Conservation (phyloP, 2,329 filamentous ascomycete species). For the Apiospora hydei region DNA sequence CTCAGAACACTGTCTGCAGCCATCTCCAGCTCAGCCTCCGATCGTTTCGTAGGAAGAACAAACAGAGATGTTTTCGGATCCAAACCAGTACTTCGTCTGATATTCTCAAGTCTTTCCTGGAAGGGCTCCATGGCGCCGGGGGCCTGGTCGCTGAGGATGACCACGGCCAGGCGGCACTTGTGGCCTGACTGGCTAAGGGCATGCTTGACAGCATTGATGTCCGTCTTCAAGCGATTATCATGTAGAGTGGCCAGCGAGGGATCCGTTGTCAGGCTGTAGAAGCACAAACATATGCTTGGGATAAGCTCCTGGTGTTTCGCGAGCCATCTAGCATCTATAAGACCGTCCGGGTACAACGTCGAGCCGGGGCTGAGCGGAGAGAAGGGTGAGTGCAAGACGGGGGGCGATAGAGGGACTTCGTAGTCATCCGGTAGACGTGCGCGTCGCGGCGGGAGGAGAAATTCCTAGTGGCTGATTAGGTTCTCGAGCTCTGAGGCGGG, state of each 20-base stretch:
- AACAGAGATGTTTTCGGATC: slow-evolving; percentile 84
- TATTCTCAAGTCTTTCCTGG: slow-evolving; percentile 76
- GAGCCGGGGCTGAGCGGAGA: slow-evolving; percentile 89
- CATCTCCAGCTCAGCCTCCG: slow-evolving; percentile 72
- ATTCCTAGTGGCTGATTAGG: slow-evolving; percentile 49
- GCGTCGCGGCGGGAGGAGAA: slow-evolving; percentile 64
- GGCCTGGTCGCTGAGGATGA: slow-evolving; percentile 77
- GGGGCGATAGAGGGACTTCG: slow-evolving; percentile 54
- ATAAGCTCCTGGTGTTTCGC: slow-evolving; percentile 87
- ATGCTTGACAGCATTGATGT: slow-evolving; percentile 80
- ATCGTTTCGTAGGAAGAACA: slow-evolving; percentile 78
- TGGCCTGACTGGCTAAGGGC: slow-evolving; percentile 74
- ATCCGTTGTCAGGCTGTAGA: slow-evolving; percentile 80
- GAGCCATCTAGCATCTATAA: slow-evolving; percentile 84
- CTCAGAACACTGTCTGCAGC: slow-evolving; percentile 78
- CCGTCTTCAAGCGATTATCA: slow-evolving; percentile 86
- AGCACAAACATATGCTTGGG: slow-evolving; percentile 80
- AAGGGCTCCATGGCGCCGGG: slow-evolving; percentile 62
- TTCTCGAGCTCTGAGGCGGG: background rate
- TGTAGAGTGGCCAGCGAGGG: slow-evolving; percentile 76
- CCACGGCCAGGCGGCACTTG: slow-evolving; percentile 78
- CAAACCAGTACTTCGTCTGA: slow-evolving; percentile 79
- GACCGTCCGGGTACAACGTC: slow-evolving; percentile 85
- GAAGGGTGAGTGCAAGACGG: slow-evolving; percentile 85
- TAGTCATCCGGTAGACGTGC: slow-evolving; percentile 60